Percentiles rank a stretch among this genome's conserved stretches.
Conservation (phyloP, 768 basidiomycete species). For the Psilocybe cyanescens region DNA sequence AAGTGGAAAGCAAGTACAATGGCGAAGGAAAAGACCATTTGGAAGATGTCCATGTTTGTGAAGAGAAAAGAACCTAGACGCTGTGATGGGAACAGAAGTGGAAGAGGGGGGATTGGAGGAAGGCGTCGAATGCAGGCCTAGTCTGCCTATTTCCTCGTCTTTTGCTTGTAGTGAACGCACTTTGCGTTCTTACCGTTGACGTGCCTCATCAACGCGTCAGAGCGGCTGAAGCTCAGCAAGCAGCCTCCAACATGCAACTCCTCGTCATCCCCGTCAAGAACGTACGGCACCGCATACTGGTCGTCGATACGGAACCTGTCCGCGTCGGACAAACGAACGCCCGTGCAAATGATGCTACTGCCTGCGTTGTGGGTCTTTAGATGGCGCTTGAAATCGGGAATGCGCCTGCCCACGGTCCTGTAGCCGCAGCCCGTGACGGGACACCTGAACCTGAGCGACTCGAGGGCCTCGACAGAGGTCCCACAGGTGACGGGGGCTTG, state of each 20-base stretch:
- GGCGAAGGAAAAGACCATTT: too few relatives aligned
- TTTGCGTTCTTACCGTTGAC: slow-evolving; percentile 35
- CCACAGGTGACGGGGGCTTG: slow-evolving; percentile 34
- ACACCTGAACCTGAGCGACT: slow-evolving; percentile 40
- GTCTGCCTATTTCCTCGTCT: neutral
- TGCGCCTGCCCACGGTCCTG: slow-evolving; percentile 51
- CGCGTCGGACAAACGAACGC: slow-evolving; percentile 32
- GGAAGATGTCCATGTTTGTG: neutral
- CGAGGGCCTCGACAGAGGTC: slow-evolving; percentile 7
- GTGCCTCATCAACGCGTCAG: slow-evolving; percentile 51
- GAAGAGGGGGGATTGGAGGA: neutral
- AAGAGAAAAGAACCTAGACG: neutral
- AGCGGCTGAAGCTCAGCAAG: slow-evolving; percentile 42
- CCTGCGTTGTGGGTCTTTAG: slow-evolving; percentile 54
- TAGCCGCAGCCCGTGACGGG: slow-evolving; percentile 44
- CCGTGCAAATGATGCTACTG: slow-evolving; percentile 41
- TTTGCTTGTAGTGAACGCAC: slow-evolving; percentile 22
- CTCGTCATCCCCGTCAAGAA: slow-evolving; percentile 30
- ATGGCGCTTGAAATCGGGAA: slow-evolving; percentile 65
- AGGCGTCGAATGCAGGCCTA: too few relatives aligned
- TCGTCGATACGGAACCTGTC: slow-evolving; percentile 15
- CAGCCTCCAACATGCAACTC: slow-evolving; percentile 45
- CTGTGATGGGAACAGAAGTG: neutral
- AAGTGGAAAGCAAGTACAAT: too few relatives aligned
- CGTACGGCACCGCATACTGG: slow-evolving; percentile 25